Percentiles rank a stretch among this genome's conserved stretches.
phyloP scores from a whole-genome alignment of 2,329 filamentous ascomycete genomes.

The Leptodontidium sp. region DNA sequence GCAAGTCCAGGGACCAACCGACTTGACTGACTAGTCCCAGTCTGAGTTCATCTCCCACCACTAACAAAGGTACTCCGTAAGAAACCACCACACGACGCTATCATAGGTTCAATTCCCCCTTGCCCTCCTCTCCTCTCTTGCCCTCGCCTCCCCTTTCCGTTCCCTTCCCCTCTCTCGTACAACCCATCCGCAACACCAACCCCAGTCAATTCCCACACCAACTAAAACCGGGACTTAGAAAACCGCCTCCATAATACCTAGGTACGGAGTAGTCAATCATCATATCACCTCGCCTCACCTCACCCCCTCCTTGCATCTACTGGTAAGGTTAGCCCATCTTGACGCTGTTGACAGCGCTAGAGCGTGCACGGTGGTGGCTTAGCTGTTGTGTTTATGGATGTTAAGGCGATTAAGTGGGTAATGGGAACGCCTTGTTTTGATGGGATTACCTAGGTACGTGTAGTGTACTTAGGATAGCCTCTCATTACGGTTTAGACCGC shows the following conservation, averaged over 20 bases:
- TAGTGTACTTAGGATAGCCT: too few relatives aligned
- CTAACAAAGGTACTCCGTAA: background rate
- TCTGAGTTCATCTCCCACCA: background rate
- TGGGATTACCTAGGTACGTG: too few relatives aligned
- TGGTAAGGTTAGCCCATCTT: too few relatives aligned
- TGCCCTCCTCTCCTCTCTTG: background rate
- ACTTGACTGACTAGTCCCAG: background rate
- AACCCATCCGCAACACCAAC: background rate
- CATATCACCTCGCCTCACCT: background rate
- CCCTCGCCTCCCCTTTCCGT: background rate
- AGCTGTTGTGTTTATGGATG: too few relatives aligned
- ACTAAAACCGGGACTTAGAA: slow-evolving; percentile 10
- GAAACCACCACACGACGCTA: background rate
- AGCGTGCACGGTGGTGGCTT: background rate
- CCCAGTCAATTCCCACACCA: background rate
- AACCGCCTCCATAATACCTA: background rate
- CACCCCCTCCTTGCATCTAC: too few relatives aligned
- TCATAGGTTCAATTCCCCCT: background rate
- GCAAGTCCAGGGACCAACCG: background rate
- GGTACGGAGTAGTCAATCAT: background rate
- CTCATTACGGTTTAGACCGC: too few relatives aligned
- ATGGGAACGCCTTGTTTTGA: too few relatives aligned
- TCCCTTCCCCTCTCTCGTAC: slow-evolving; percentile 11
- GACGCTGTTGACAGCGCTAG: background rate
- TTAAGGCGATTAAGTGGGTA: too few relatives aligned